Conservation (phyloP, 345 rosid species). For the Melastoma malabathricum region DNA sequence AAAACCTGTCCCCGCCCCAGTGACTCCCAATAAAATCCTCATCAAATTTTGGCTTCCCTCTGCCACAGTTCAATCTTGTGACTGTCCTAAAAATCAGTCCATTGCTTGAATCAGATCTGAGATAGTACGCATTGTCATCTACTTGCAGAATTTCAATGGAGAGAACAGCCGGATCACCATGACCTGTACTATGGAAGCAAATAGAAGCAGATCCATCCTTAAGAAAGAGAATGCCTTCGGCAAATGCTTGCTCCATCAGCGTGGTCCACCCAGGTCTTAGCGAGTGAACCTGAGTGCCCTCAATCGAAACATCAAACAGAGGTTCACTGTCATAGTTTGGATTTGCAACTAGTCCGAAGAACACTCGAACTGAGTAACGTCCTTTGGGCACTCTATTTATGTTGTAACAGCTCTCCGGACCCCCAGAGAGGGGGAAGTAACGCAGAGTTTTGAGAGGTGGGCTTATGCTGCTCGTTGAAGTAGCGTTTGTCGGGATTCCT, state of each 20-base stretch:
- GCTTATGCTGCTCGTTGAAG: slow-evolving; percentile 38
- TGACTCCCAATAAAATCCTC: slow-evolving; percentile 66
- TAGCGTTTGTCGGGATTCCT: slow-evolving; percentile 63
- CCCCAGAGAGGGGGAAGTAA: slow-evolving; percentile 80
- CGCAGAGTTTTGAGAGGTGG: slow-evolving; percentile 76
- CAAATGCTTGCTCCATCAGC: slow-evolving; percentile 62
- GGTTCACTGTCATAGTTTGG: slow-evolving; percentile 58
- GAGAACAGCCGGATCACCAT: slow-evolving; percentile 85
- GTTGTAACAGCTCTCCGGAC: slow-evolving; percentile 82
- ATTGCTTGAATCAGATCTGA: slow-evolving; percentile 41
- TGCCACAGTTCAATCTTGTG: slow-evolving; percentile 66
- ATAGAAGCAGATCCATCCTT: slow-evolving; percentile 55
- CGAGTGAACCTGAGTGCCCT: slow-evolving; percentile 79
- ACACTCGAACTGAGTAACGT: slow-evolving; percentile 70
- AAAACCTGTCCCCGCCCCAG: slow-evolving; percentile 99
- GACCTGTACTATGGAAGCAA: slow-evolving; percentile 97
- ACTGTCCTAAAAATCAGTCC: slow-evolving; percentile 57
- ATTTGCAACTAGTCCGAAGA: slow-evolving; percentile 42
- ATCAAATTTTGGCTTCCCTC: slow-evolving; percentile 61
- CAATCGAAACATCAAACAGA: slow-evolving; percentile 74
- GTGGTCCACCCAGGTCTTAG: slow-evolving; percentile 77
- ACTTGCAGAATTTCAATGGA: slow-evolving; percentile 86
- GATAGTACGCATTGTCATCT: slow-evolving; percentile 59
- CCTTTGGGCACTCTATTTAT: slow-evolving; percentile 72
- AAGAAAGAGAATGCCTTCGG: slow-evolving; percentile 69